Percentiles rank a stretch among this genome's conserved stretches.
Evolutionary conservation across 2,329 filamentous ascomycete species (phyloP).

Genomic region (Aspergillus brunneoviolaceus): DNA sequence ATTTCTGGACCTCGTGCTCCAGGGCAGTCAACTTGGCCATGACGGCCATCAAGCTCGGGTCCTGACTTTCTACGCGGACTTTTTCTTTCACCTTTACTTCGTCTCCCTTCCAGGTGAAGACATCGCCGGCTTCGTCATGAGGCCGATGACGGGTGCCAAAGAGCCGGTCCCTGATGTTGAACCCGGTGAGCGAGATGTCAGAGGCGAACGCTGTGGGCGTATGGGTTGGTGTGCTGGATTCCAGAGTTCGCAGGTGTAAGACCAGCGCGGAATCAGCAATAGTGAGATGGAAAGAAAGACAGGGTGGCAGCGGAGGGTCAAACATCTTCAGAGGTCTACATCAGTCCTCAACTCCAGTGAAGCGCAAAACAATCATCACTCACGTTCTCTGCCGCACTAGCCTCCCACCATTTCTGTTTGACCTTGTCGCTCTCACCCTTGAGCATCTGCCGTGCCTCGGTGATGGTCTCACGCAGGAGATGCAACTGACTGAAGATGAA

Average conservation of each 20-base stretch:
- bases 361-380: slow-evolving; percentile 18
- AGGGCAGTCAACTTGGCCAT: slow-evolving; percentile 80
- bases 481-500: slow-evolving; percentile 60
- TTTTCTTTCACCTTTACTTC: slow-evolving; percentile 89
- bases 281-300: slow-evolving; percentile 70
- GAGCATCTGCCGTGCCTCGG: slow-evolving; percentile 59
- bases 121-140: slow-evolving; percentile 76
- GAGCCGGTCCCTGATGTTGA: slow-evolving; percentile 59
- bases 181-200: slow-evolving; percentile 61
- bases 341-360: background rate
- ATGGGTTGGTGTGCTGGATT: slow-evolving; percentile 60
- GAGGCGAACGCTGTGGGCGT: slow-evolving; percentile 66
- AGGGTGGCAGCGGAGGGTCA: slow-evolving; percentile 61
- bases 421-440: slow-evolving; percentile 54
- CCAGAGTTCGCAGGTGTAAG: slow-evolving; percentile 67
- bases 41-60: slow-evolving; percentile 79
- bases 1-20: slow-evolving; percentile 68
- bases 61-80: slow-evolving; percentile 81
- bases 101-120: slow-evolving; percentile 68
- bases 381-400: slow-evolving; percentile 59
- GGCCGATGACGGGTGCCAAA: slow-evolving; percentile 56
- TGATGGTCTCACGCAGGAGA: slow-evolving; percentile 60
- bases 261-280: slow-evolving; percentile 70
- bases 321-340: slow-evolving; percentile 47
- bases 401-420: slow-evolving; percentile 57